Conservation (phyloP, 2,329 filamentous ascomycete genomes). For the Decorospora gaudefroyi region DNA sequence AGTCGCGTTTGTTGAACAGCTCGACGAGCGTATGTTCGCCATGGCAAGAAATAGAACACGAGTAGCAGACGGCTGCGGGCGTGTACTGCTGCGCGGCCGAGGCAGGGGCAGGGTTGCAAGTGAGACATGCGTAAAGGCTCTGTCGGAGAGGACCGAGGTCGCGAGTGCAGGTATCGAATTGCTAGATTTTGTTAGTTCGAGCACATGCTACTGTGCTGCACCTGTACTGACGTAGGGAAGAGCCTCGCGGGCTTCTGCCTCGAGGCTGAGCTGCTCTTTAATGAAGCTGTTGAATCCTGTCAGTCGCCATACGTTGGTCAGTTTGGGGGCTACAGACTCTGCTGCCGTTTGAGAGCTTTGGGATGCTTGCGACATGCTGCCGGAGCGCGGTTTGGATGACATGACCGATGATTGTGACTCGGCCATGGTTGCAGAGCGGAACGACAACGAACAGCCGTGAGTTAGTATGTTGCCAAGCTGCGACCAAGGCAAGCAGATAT, state of each 20-base stretch:
- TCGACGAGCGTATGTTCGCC: slow-evolving; percentile 94
- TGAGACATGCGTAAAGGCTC: slow-evolving; percentile 87
- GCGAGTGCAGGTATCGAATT: slow-evolving; percentile 91
- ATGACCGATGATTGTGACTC: slow-evolving; percentile 30
- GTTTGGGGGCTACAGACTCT: slow-evolving; percentile 41
- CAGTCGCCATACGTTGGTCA: neutral
- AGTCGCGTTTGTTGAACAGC: slow-evolving; percentile 93
- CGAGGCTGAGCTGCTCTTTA: slow-evolving; percentile 82
- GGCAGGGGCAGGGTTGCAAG: slow-evolving; percentile 81
- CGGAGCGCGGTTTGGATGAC: slow-evolving; percentile 40
- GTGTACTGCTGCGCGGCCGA: slow-evolving; percentile 66
- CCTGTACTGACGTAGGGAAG: slow-evolving; percentile 75
- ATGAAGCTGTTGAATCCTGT: slow-evolving; percentile 68
- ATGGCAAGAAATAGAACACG: slow-evolving; percentile 95
- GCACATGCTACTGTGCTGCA: slow-evolving; percentile 2
- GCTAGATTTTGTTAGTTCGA: slow-evolving; percentile 56
- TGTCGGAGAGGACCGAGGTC: slow-evolving; percentile 87
- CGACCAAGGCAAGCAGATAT: too few species aligned
- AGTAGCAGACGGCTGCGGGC: slow-evolving; percentile 88
- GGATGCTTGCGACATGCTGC: slow-evolving; percentile 52
- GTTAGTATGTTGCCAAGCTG: neutral
- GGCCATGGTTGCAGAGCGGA: slow-evolving; percentile 29
- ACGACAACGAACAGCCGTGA: too few species aligned
- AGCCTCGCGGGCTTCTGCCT: slow-evolving; percentile 92
- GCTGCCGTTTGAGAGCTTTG: slow-evolving; percentile 60